Base-by-base conservation (phyloP, 176 grass and related monocot genomes). In the Puya raimondii region DNA sequence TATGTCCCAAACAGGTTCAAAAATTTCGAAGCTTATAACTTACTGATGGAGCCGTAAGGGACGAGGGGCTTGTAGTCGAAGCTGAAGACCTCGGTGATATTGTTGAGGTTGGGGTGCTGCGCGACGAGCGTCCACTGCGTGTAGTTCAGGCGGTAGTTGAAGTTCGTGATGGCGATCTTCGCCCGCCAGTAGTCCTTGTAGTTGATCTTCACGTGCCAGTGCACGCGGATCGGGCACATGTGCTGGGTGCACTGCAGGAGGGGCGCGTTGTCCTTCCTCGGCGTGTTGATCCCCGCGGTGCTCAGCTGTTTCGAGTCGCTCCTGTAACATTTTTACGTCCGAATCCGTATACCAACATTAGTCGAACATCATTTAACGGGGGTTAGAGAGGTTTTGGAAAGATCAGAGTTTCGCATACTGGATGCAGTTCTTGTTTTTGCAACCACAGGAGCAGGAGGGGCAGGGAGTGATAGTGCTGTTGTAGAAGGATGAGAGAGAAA, bases 191-290 rank as follows among this genome's bases (percentile, higher is more conserved):
- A 92, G 58, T 92, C 86, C 84, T 90, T 92, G 86, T 97, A 92
- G 87, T 97, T 97, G 81, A 97, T 68, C 74, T 97, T 97, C n/a
- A 97, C 74, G 22, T 97, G 94, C 89, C 89, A 92, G 78, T 97
- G 89, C 67, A 92, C 89, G 0, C 87, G 64, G 70, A 97, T 80
- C 2, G 94, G 89, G 80, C 93, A 97, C 93, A 97, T 90, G 74
- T 92, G 89, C 16, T 48, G 17, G 18, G 86, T 90, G 84, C 89
- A 92, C 79, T 92, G 89, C 69, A 97, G 84, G 79, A 90, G 70
- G 67, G 87, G 49, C 21, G 72, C n/a, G 10, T 86, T 84, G 78
- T 97, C 89, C 70, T 90, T 85, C 22, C 78, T 72, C 48, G 88
- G 88, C 10, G 89, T 96, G 86, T 96, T 96, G 42, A 91, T 80